These are phyloP conservation scores for Grigorovia humatica DNA, from an alignment of 805 yeast species.

Conservation along the genomic window DNA sequence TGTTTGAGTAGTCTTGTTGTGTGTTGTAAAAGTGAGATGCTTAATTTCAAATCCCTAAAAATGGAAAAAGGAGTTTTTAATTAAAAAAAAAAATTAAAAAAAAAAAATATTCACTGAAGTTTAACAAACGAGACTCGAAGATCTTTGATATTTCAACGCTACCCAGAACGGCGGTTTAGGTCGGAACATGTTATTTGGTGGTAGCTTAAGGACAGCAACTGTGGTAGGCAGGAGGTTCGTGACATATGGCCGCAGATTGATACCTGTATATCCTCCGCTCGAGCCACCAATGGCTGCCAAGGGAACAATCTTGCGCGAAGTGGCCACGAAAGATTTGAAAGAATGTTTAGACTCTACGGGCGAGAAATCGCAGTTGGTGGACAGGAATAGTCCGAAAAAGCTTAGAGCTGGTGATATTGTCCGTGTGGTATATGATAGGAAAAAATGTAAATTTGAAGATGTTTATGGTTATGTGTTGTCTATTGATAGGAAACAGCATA, in stretches of 20 bases:
- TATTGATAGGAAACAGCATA: slow-evolving; percentile 54
- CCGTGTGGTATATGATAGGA: slow-evolving; percentile 56
- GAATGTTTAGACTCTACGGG: slow-evolving; percentile 63
- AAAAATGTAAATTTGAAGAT: slow-evolving; percentile 44
- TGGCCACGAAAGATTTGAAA: slow-evolving; percentile 35
- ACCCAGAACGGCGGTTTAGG: not conserved
- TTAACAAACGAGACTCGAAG: no score
- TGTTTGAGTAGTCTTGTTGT: not conserved
- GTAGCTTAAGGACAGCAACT: not conserved
- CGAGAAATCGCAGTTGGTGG: slow-evolving; percentile 47
- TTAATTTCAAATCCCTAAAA: not conserved
- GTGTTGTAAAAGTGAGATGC: not conserved
- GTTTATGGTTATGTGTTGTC: slow-evolving; percentile 75
- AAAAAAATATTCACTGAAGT: not conserved
- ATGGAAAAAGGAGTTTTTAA: not conserved
- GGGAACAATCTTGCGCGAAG: slow-evolving; percentile 4
- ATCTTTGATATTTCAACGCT: no score
- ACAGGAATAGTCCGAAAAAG: slow-evolving; percentile 35
- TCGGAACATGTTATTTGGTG: not conserved
- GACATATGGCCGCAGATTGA: slow-evolving; percentile 9
- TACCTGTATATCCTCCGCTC: slow-evolving; percentile 26
- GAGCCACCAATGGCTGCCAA: slow-evolving; percentile 3
- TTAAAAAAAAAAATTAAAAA: no score
- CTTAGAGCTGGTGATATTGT: slow-evolving; percentile 77
- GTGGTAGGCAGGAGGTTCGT: not conserved